Evolutionary conservation across 2,329 filamentous ascomycete species (phyloP).

Genomic region (Colletotrichum sp.): DNA sequence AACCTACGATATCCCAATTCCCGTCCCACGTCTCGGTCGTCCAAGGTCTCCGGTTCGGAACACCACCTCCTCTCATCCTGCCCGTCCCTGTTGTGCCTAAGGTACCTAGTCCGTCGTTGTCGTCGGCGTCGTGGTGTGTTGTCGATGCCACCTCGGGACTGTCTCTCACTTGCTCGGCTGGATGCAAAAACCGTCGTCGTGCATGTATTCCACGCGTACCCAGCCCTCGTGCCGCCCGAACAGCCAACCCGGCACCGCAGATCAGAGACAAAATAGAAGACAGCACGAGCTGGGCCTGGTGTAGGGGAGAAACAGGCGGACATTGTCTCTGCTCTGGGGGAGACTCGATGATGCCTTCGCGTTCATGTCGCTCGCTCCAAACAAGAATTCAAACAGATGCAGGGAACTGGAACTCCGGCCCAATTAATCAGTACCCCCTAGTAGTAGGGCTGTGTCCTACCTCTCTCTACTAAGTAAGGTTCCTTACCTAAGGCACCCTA

Average conservation of each 20-base stretch:
- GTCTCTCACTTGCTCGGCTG: neutral
- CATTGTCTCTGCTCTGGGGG: neutral
- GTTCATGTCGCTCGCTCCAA: neutral
- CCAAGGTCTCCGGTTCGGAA: neutral
- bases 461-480: too few relatives aligned
- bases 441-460: slow-evolving; percentile 4
- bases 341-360: neutral
- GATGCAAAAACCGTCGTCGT: neutral
- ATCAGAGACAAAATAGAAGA: neutral
- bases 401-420: neutral
- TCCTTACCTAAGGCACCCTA: neutral
- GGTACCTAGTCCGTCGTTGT: neutral
- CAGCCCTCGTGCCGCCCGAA: neutral
- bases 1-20: neutral
- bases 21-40: neutral
- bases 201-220: neutral
- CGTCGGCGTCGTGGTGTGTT: neutral
- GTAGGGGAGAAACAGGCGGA: neutral
- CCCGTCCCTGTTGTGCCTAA: neutral
- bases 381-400: neutral
- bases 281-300: neutral
- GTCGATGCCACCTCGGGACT: neutral
- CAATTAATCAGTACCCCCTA: neutral
- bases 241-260: neutral
- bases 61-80: neutral